phyloP scores from a whole-genome alignment of 208 protist genomes.

The Trypanosoma cruzi region DNA sequence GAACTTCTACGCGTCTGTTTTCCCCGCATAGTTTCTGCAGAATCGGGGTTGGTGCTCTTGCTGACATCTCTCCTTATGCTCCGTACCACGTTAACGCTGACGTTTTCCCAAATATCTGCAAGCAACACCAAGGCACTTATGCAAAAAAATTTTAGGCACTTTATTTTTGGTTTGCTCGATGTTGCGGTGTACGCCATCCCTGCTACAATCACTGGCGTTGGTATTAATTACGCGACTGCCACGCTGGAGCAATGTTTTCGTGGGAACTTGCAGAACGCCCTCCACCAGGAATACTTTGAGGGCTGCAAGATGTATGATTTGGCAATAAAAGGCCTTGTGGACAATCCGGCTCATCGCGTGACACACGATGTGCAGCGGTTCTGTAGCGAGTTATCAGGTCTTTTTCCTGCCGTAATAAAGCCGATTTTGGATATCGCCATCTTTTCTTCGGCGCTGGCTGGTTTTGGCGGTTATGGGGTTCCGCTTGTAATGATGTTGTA shows the following conservation, averaged over 20 bases:
- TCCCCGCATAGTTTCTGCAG: conserved; percentile 48
- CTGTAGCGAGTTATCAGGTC: conserved; percentile 64
- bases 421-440: conserved; percentile 82
- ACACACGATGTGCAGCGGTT: conserved; percentile 77
- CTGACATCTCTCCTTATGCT: conserved; percentile 53
- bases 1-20: conserved; percentile 71
- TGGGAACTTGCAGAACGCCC: conserved; percentile 56
- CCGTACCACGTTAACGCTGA: conserved; percentile 62
- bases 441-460: conserved; percentile 63
- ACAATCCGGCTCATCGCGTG: conserved; percentile 84
- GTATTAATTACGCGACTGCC: conserved; percentile 66
- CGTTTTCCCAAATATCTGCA: conserved; percentile 57
- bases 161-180: conserved; percentile 70
- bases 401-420: conserved; percentile 77
- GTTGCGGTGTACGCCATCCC: conserved; percentile 71
- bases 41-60: conserved; percentile 45
- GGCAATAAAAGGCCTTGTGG: conserved; percentile 45
- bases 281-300: conserved; percentile 73
- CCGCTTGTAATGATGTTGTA: conserved; percentile 73
- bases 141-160: conserved; percentile 48
- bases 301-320: conserved; percentile 63
- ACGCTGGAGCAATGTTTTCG: conserved; percentile 69
- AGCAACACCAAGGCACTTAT: conserved; percentile 61
- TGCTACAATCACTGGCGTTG: conserved; percentile 57
- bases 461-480: conserved; percentile 47